These are phyloP conservation scores for Gonapodya prolifera DNA, from an alignment of 192 early-diverging fungal genomes.

Conservation along the genomic window DNA sequence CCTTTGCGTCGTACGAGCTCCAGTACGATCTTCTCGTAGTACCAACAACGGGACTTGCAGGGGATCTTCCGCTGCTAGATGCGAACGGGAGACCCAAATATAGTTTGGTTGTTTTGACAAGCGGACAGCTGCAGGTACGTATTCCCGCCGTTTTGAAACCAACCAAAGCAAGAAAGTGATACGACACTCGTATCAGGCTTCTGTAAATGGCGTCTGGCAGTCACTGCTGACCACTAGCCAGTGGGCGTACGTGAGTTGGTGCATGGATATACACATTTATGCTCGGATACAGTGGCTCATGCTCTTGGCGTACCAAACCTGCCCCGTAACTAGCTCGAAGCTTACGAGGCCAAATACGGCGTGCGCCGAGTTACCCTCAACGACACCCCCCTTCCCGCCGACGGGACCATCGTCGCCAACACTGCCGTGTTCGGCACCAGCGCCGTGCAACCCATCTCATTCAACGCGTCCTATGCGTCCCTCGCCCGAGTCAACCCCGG, in stretches of 20 bases:
- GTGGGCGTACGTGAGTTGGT: background rate
- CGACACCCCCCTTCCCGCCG: background rate
- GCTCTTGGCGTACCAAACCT: too few species aligned
- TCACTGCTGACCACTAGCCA: background rate
- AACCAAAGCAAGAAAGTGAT: too few species aligned
- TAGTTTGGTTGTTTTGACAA: background rate
- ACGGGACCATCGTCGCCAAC: background rate
- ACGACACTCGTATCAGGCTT: background rate
- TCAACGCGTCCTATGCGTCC: background rate
- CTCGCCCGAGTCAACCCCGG: background rate
- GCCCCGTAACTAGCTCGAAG: background rate
- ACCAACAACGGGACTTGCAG: background rate
- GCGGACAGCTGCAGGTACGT: background rate
- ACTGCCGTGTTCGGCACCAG: background rate
- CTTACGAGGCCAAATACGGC: background rate
- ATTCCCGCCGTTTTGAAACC: too few species aligned
- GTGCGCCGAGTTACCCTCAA: background rate
- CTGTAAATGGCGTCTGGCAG: background rate
- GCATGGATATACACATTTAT: too few species aligned
- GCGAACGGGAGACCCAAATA: slow-evolving; percentile 3
- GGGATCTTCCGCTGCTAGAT: slow-evolving; percentile 7
- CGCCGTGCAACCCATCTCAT: background rate
- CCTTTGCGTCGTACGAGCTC: background rate
- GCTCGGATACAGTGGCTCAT: too few species aligned
- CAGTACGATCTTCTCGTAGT: background rate